phyloP scores from a whole-genome alignment of 768 basidiomycete genomes.

The Boletus tomentosulus region DNA sequence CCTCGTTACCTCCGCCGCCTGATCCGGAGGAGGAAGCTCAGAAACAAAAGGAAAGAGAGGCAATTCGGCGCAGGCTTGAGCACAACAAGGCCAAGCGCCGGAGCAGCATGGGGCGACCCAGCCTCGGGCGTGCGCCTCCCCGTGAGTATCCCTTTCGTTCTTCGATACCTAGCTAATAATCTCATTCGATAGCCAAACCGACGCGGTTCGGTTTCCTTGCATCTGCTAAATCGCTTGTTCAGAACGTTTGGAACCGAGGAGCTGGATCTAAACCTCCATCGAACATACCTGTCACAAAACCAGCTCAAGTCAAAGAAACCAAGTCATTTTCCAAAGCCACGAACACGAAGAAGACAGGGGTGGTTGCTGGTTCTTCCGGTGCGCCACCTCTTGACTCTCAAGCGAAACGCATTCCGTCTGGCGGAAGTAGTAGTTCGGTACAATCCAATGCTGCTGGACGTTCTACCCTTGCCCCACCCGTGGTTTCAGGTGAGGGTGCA shows the following conservation, averaged over 20 bases:
- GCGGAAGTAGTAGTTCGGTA: slow-evolving; percentile 6
- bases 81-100: slow-evolving; percentile 62
- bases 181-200: slow-evolving; percentile 33
- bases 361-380: slow-evolving; percentile 21
- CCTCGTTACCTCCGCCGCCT: slow-evolving; percentile 31
- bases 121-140: slow-evolving; percentile 38
- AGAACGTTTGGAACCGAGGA: slow-evolving; percentile 69
- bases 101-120: slow-evolving; percentile 56
- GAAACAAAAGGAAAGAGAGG: slow-evolving; percentile 49
- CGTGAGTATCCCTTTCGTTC: slow-evolving; percentile 31
- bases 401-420: slow-evolving; percentile 16
- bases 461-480: slow-evolving; percentile 12
- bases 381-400: slow-evolving; percentile 17
- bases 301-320: slow-evolving; percentile 10
- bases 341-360: slow-evolving; percentile 19
- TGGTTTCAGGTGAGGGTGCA: slow-evolving; percentile 4
- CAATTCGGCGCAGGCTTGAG: slow-evolving; percentile 61
- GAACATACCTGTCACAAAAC: slow-evolving; percentile 28
- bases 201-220: slow-evolving; percentile 69
- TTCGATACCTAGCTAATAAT: slow-evolving; percentile 4
- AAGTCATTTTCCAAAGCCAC: slow-evolving; percentile 10
- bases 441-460: slow-evolving; percentile 5
- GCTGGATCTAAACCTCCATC: slow-evolving; percentile 28
- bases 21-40: slow-evolving; percentile 28
- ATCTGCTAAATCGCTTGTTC: slow-evolving; percentile 64